Percentiles rank a stretch among this genome's conserved stretches.
These are phyloP conservation scores for Penicillium corylophilum DNA, from an alignment of 2,329 filamentous ascomycete genomes.

Conservation along the genomic window DNA sequence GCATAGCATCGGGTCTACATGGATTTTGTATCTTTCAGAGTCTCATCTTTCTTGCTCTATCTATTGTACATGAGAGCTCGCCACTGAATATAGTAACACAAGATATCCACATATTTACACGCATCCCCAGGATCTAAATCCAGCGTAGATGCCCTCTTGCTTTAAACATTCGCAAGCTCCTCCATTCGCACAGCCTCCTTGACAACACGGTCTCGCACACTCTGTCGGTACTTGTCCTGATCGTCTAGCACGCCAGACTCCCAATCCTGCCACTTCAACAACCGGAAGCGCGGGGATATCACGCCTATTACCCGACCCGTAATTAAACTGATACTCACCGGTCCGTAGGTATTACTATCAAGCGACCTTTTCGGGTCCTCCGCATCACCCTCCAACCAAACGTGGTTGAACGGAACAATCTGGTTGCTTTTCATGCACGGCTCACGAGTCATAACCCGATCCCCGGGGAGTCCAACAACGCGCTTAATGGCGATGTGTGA, in stretches of 20 bases:
- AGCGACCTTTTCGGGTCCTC: slow-evolving; percentile 61
- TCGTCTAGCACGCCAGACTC: slow-evolving; percentile 26
- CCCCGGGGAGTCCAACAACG: slow-evolving; percentile 76
- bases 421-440: slow-evolving; percentile 56
- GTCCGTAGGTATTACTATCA: slow-evolving; percentile 90
- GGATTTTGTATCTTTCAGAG: background rate
- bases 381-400: slow-evolving; percentile 95
- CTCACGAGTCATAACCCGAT: slow-evolving; percentile 66
- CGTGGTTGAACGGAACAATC: slow-evolving; percentile 75
- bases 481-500: slow-evolving; percentile 74
- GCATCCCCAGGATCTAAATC: background rate
- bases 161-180: slow-evolving; percentile 11
- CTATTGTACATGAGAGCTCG: background rate
- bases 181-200: slow-evolving; percentile 40
- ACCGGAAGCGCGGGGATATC: slow-evolving; percentile 59
- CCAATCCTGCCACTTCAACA: slow-evolving; percentile 40
- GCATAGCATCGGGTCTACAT: slow-evolving; percentile 1
- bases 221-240: slow-evolving; percentile 33
- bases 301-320: slow-evolving; percentile 72
- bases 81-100: slow-evolving; percentile 18
- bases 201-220: slow-evolving; percentile 36
- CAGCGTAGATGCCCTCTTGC: background rate
- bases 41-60: background rate
- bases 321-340: slow-evolving; percentile 72
- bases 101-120: slow-evolving; percentile 8